Conservation (phyloP, 371 early-diverging fungal species). For the Mortierella sp. region DNA sequence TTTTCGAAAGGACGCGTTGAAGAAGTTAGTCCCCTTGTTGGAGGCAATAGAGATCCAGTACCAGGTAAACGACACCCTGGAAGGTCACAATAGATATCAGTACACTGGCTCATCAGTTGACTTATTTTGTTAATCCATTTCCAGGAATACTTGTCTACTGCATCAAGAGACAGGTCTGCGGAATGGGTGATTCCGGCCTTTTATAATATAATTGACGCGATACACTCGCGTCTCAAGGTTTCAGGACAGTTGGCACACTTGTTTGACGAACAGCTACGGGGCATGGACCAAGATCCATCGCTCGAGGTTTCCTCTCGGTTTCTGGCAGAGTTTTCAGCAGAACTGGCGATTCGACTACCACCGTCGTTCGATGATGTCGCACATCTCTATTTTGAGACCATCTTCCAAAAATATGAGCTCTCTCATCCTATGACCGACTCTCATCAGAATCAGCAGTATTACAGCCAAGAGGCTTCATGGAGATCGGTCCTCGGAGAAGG, state of each 20-base stretch:
- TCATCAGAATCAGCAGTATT: background rate
- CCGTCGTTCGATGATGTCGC: constrained; percentile 42
- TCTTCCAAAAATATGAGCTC: constrained; percentile 28
- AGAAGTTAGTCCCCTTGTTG: constrained; percentile 24
- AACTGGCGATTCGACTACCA: constrained; percentile 29
- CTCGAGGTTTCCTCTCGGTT: constrained; percentile 25
- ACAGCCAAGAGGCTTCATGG: background rate
- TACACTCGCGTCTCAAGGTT: constrained; percentile 20
- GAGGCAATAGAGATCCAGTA: constrained; percentile 24
- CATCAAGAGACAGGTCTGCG: background rate
- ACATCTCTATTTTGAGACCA: constrained; percentile 31
- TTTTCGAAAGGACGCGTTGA: constrained; percentile 21
- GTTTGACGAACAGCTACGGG: constrained; percentile 27
- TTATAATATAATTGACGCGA: constrained; percentile 23
- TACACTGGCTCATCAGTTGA: too few species aligned
- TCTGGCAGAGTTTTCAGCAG: constrained; percentile 28
- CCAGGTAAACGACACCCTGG: constrained; percentile 10
- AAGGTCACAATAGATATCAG: too few species aligned
- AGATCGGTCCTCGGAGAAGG: background rate
- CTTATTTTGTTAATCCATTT: background rate
- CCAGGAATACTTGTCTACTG: constrained; percentile 12
- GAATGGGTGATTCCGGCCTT: constrained; percentile 37
- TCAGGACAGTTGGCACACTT: constrained; percentile 15
- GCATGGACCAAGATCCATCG: constrained; percentile 11
- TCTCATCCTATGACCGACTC: background rate